Evolutionary conservation across 352 stramenopile species (phyloP), one percentile per base, ranked within the genome.

Genomic region (Phytophthora macrochlamydospora): DNA sequence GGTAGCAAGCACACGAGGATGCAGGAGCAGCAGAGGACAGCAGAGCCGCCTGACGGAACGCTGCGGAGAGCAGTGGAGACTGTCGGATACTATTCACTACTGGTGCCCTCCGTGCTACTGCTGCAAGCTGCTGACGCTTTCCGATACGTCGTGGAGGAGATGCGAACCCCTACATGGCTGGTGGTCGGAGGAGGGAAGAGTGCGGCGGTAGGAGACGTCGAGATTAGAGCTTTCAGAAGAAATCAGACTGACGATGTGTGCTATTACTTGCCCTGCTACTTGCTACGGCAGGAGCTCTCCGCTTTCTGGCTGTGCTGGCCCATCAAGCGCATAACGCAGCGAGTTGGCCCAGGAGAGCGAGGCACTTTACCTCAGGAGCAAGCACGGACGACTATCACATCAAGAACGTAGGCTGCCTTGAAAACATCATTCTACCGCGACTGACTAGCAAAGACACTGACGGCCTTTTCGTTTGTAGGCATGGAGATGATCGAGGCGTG

Each of bases 261-360:
- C 35, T 40, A 11, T 40, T 40, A 11, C 35, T 40, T 6, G 6
- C 9, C 6, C 35, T 40, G 35, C 9, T 40, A 11, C 35, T 24
- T 59, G 56, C 32, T 55, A 24, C 24, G 67, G 12, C 46, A 88
- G 79, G 76, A 80, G 9, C 52, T 71, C 2, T 87, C 74, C 43
- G 69, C 55, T 2, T 83, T n/a, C 29, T 83, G 11, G 73, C 69
- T 11, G 51, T 87, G 37, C 37, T 84, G 8, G 67, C 51, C 8
- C 69, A 67, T 32, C 73, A 81, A n/a, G 1, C 78, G 3, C 40
- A 71, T 29, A 72, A 71, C 29, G 48, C 80, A 37, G 62, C 76
- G 5, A 73, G 45, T 51, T 31, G 76, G 12, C 73, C 73, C 2
- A 62, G 58, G 13, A 51, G 57, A 4, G 33, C 85, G 35, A 59